Conservation (phyloP, 192 early-diverging fungal species). For the Coemansia sp. region DNA sequence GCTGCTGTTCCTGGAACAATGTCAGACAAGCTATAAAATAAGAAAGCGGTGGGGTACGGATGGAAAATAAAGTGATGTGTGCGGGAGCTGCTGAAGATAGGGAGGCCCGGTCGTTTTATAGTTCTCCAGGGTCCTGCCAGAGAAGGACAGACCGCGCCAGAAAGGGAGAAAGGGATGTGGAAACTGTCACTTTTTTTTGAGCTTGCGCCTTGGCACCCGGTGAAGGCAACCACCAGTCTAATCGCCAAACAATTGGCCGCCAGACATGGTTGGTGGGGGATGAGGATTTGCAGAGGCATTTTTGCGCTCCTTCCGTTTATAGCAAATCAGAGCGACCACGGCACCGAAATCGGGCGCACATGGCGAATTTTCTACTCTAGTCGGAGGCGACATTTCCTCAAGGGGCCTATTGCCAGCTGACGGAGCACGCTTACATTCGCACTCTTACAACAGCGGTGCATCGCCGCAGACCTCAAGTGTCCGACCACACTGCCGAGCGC, state of each 20-base stretch:
- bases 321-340: not conserved
- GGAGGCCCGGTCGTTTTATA: not conserved
- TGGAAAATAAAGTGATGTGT: too few species aligned
- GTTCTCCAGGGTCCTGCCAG: not conserved
- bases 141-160: not conserved
- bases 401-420: not conserved
- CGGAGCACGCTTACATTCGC: too few species aligned
- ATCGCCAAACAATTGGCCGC: not conserved
- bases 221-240: not conserved
- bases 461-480: not conserved
- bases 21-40: too few species aligned
- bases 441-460: too few species aligned
- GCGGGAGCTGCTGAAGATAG: too few species aligned
- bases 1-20: not conserved
- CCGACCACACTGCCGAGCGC: not conserved
- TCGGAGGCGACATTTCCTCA: not conserved
- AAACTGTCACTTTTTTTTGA: too few species aligned
- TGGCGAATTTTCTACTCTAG: not conserved
- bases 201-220: constrained; percentile 3
- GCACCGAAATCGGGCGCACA: not conserved
- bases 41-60: too few species aligned
- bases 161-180: not conserved
- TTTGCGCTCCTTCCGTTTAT: not conserved
- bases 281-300: not conserved
- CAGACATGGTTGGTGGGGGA: not conserved